Base-by-base conservation (phyloP, 257 asterid genomes). In the Gardenia jasminoides region DNA sequence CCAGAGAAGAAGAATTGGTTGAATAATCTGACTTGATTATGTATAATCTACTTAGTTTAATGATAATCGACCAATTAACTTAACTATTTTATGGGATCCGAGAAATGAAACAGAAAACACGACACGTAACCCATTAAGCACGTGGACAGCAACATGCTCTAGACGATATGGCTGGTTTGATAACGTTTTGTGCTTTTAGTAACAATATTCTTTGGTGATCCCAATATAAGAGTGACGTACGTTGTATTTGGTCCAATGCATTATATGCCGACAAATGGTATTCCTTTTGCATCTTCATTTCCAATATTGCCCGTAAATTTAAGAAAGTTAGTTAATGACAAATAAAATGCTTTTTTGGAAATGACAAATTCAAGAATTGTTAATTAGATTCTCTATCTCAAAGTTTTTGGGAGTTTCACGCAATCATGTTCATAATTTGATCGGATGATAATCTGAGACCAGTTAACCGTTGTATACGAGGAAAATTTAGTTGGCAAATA, bases 171-270 rank as follows among this genome's bases (percentile, higher is more conserved):
- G 44, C 65, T n/a, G 44, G 56, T 22, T 78, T 33, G 10, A 30
- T 28, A 31, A 28, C 11, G 6, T 13, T 33, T 54, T 69, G 4
- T 1, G 28, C 4, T 36, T 44, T 10, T 36, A 58, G 33, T 10
- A n/a, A 1, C 24, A 44, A 62, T n/a, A n/a, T 48, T 52, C 80
- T 80, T 75, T 67, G 80, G 19, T 56, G 66, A 80, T 80, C 83
- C 83, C 83, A 16, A 56, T 54, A 20, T 56, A 12, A 67, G 54
- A 1, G 11, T 19, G 24, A 61, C 61, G 78, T 65, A 64, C 73
- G 22, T 77, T 33, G 48, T 52, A 64, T 66, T 30, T 79, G 36
- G 74, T 73, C 74, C 43, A 7, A 72, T 31, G 47, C n/a, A n/a
- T n/a, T n/a, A n/a, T 13, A 13, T 72, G 72, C 67, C 61, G 59